Evolutionary conservation across 805 yeast species (phyloP).

Genomic region (Ogataea nakhonphanomensis): DNA sequence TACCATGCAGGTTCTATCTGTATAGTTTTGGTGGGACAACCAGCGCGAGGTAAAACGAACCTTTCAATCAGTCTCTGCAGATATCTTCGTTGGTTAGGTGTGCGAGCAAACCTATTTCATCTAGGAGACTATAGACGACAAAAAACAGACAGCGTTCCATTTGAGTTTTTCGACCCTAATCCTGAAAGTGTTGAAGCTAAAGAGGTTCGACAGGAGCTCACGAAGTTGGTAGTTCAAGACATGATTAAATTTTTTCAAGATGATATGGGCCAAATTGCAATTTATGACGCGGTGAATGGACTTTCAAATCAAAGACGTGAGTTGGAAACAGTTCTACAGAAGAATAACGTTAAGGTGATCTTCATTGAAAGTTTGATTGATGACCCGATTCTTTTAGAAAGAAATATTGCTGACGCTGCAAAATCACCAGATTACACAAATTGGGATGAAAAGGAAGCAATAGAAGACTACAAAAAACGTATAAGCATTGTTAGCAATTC

Average conservation of each 20-base stretch:
- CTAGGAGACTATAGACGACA: slow-evolving; percentile 85
- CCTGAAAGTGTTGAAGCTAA: slow-evolving; percentile 46
- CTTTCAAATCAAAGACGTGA: slow-evolving; percentile 61
- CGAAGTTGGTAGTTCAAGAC: slow-evolving; percentile 64
- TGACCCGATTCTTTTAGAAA: slow-evolving; percentile 60
- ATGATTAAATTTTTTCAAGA: slow-evolving; percentile 65
- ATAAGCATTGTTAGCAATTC: slow-evolving; percentile 63
- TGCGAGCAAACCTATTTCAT: slow-evolving; percentile 86
- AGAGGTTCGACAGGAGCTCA: slow-evolving; percentile 53
- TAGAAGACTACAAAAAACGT: slow-evolving; percentile 70
- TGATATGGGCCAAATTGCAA: slow-evolving; percentile 89
- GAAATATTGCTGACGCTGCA: slow-evolving; percentile 81
- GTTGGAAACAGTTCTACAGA: slow-evolving; percentile 51
- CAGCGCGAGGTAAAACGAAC: slow-evolving; percentile 95
- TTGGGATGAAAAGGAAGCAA: slow-evolving; percentile 73
- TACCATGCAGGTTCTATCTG: slow-evolving; percentile 95
- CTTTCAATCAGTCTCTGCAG: slow-evolving; percentile 88
- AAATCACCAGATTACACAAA: slow-evolving; percentile 82
- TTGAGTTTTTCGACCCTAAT: slow-evolving; percentile 62
- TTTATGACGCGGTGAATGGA: slow-evolving; percentile 94
- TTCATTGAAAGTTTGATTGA: slow-evolving; percentile 88
- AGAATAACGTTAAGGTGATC: slow-evolving; percentile 65
- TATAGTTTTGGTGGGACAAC: slow-evolving; percentile 85
- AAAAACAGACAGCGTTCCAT: slow-evolving; percentile 50
- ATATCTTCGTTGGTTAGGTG: slow-evolving; percentile 94